These are phyloP conservation scores for Pontederia paniculata DNA, from an alignment of 176 grass and related monocot species.

Conservation along the genomic window DNA sequence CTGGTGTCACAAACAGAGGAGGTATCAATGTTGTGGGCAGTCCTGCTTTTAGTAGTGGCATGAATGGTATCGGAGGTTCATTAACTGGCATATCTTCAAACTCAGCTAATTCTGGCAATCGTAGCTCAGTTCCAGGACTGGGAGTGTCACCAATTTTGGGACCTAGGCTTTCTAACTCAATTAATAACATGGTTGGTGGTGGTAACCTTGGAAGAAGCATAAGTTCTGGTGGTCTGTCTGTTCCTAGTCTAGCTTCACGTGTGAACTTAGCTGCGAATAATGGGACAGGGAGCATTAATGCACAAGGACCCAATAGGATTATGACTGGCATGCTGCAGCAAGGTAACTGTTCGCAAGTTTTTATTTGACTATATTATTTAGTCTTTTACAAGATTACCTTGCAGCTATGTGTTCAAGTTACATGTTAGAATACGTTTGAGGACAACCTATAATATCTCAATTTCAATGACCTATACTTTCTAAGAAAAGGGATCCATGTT, in stretches of 20 bases:
- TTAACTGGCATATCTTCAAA: slow-evolving; percentile 74
- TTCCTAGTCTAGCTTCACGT: slow-evolving; percentile 52
- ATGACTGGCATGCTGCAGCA: slow-evolving; percentile 73
- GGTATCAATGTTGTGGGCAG: slow-evolving; percentile 65
- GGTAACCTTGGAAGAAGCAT: slow-evolving; percentile 88
- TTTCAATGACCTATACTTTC: too few relatives aligned
- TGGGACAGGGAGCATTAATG: slow-evolving; percentile 49
- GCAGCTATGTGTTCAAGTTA: too few relatives aligned
- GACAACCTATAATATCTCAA: too few relatives aligned
- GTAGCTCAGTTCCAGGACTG: slow-evolving; percentile 77
- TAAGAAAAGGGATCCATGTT: too few relatives aligned
- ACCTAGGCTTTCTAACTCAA: slow-evolving; percentile 51
- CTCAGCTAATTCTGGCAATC: slow-evolving; percentile 44
- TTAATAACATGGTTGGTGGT: slow-evolving; percentile 69
- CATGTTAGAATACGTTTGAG: too few relatives aligned
- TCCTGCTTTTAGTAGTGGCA: slow-evolving; percentile 58
- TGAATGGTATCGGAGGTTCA: slow-evolving; percentile 66
- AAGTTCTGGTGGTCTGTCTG: slow-evolving; percentile 52
- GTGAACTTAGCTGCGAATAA: slow-evolving; percentile 58
- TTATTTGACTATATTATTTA: too few relatives aligned
- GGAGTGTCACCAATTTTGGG: slow-evolving; percentile 58
- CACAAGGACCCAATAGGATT: slow-evolving; percentile 75
- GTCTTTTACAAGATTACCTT: background rate
- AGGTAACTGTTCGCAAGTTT: slow-evolving; percentile 30
- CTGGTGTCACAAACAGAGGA: slow-evolving; percentile 56